Base-by-base conservation (phyloP, 2,329 filamentous ascomycete genomes). In the Colletotrichum echinochloae region DNA sequence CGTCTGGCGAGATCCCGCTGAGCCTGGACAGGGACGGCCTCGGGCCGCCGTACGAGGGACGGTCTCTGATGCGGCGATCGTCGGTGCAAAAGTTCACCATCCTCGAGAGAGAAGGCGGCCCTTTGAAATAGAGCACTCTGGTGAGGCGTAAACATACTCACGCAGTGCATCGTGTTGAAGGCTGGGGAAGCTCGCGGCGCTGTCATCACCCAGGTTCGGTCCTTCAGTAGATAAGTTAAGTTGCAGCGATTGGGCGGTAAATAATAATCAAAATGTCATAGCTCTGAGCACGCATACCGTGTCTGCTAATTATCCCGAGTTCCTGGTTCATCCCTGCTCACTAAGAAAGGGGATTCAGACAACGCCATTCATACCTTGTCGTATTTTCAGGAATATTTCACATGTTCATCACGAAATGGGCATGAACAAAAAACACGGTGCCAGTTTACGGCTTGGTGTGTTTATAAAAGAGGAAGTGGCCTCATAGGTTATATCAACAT, bases 1-100 rank as follows among this genome's bases (percentile, higher is more conserved):
- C 67, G 4, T 70, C 67, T 23, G 67, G 67, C 11, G 67, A 70
- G 37, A 70, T 70, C 2, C 67, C 67, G 1, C 26, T 70, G 5
- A 70, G 64, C 12, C 28, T 70, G 23, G 67, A 70, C 6, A 44
- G 67, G 1, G 67, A 67, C 6, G 67, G 51, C 5, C 64, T 67
- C 3, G 67, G 67, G 4, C 18, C 28, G 5, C 18, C 35, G 0
- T 39, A 67, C 14, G 57, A 67, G 20, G 64, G 46, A 39, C 51
- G 56, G 1, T 8, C 39, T 1, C 20, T 59, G 20, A 28, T 30
- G 14, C 39, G 67, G 18, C 30, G 66, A n/a, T 54, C 67, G 4
- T 70, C 67, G 6, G 60, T 67, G 39, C 67, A 70, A 48, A 70
- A 63, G 51, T 67, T 70, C 5, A 67, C 56, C 3, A 37, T 26